A percentile compares a stretch with the other conserved stretches of the same genome.
These are phyloP conservation scores for Voacanga thouarsii DNA, from an alignment of 257 asterid genomes.

Conservation along the genomic window DNA sequence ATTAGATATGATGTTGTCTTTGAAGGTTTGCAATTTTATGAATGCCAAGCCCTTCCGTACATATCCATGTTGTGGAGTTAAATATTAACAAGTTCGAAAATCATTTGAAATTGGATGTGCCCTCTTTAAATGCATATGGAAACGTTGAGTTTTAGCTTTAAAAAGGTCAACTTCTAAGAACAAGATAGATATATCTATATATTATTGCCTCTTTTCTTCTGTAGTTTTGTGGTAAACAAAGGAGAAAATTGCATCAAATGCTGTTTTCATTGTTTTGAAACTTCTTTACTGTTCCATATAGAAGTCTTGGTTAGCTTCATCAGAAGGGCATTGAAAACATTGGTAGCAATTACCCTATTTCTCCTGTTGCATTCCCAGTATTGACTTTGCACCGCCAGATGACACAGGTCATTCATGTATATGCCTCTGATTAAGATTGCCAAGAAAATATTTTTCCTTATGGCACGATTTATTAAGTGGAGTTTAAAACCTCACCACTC, in stretches of 20 bases:
- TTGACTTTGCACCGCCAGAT: neutral
- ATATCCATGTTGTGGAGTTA: neutral
- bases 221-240: neutral
- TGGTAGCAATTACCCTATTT: neutral
- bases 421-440: neutral
- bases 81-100: neutral
- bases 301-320: neutral
- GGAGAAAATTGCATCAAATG: neutral
- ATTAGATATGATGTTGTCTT: conserved; percentile 34
- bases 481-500: neutral
- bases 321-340: neutral
- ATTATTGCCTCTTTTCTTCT: neutral
- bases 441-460: neutral
- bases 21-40: neutral
- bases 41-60: neutral
- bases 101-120: neutral
- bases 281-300: neutral
- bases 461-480: too few species aligned
- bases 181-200: neutral
- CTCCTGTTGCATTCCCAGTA: neutral
- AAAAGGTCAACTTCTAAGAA: conserved; percentile 1
- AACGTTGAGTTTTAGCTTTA: neutral
- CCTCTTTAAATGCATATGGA: neutral
- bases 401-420: neutral
- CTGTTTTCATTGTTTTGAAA: neutral